Conservation (phyloP, 805 yeast genomes). For the Candida taoyuanica region DNA sequence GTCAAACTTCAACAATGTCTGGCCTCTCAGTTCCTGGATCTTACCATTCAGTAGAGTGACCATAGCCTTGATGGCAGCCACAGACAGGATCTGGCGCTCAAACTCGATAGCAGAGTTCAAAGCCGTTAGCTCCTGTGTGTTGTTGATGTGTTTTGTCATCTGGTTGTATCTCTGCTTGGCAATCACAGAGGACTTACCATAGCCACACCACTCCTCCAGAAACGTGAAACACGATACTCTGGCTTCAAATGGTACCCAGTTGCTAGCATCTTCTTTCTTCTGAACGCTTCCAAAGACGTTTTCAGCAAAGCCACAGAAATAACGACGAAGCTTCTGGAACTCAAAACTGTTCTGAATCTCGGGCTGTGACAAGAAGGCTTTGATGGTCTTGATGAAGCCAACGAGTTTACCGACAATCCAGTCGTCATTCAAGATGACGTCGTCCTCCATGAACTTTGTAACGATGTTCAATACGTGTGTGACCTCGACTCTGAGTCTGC, state of each 20-base stretch:
- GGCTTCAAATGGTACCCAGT: constrained; percentile 82
- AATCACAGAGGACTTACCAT: constrained; percentile 59
- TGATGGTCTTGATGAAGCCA: constrained; percentile 55
- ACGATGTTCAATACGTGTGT: constrained; percentile 74
- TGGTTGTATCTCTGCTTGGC: constrained; percentile 62
- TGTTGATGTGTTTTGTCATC: constrained; percentile 44
- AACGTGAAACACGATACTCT: constrained; percentile 77
- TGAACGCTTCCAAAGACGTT: constrained; percentile 58
- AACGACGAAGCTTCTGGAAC: constrained; percentile 73
- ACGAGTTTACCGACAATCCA: constrained; percentile 64
- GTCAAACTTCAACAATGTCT: constrained; percentile 63
- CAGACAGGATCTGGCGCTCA: constrained; percentile 65
- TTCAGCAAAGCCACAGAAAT: constrained; percentile 78
- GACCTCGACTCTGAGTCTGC: constrained; percentile 62
- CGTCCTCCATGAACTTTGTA: constrained; percentile 51
- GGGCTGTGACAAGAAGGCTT: constrained; percentile 51
- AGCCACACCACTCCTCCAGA: constrained; percentile 93
- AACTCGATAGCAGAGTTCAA: constrained; percentile 75
- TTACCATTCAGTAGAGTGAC: constrained; percentile 76
- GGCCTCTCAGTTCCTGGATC: constrained; percentile 46
- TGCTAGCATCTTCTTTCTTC: constrained; percentile 36
- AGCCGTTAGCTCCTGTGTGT: constrained; percentile 37
- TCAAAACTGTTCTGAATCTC: constrained; percentile 60
- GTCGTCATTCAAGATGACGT: constrained; percentile 53
- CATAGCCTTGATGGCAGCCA: constrained; percentile 78